phyloP scores from a whole-genome alignment of 768 basidiomycete genomes.

The Suillus decipiens region DNA sequence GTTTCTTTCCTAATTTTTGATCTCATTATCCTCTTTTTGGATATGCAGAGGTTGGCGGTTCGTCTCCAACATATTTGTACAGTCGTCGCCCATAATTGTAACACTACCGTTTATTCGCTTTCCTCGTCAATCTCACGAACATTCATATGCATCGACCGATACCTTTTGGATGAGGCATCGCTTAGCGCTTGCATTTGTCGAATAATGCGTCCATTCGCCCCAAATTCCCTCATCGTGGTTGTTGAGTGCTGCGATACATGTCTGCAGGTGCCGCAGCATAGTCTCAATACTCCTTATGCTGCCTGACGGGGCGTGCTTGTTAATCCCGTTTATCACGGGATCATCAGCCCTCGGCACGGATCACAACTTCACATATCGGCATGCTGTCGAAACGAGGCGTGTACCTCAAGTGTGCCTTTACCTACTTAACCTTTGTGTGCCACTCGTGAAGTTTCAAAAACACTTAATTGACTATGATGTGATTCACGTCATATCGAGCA shows the following conservation, averaged over 20 bases:
- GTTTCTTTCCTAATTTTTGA: constrained; percentile 12
- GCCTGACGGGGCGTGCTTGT: neutral
- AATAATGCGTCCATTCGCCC: neutral
- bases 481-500: neutral
- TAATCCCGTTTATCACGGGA: neutral
- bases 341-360: neutral
- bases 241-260: neutral
- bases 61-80: constrained; percentile 17
- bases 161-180: neutral
- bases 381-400: neutral
- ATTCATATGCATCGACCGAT: constrained; percentile 1
- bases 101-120: constrained; percentile 11
- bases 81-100: constrained; percentile 16
- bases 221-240: neutral
- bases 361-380: neutral
- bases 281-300: neutral
- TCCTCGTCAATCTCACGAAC: constrained; percentile 5
- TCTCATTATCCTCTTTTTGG: constrained; percentile 6
- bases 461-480: neutral
- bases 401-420: neutral
- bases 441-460: constrained; percentile 1
- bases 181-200: neutral
- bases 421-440: neutral
- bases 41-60: constrained; percentile 48
- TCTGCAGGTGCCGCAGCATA: neutral